phyloP scores from a whole-genome alignment of 768 basidiomycete species.

The Rhodotorula toruloides region DNA sequence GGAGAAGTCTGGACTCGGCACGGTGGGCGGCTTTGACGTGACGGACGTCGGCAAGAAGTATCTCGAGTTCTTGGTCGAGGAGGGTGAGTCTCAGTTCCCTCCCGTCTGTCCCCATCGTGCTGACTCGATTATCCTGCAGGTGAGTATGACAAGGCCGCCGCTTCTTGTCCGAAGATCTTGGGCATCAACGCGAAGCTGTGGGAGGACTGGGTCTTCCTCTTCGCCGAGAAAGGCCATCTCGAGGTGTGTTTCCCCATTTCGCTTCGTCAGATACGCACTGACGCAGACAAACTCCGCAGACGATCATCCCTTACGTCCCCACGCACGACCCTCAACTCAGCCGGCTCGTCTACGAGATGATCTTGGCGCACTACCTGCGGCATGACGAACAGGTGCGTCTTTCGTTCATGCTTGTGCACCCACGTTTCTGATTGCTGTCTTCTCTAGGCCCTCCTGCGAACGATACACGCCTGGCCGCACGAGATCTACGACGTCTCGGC shows the following conservation, averaged over 20 bases:
- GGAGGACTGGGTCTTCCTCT: conserved; percentile 93
- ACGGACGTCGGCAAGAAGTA: conserved; percentile 72
- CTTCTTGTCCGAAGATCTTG: conserved; percentile 77
- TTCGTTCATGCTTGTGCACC: background rate
- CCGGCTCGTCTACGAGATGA: conserved; percentile 87
- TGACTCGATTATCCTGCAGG: conserved; percentile 46
- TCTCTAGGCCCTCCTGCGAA: conserved; percentile 63
- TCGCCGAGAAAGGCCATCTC: conserved; percentile 72
- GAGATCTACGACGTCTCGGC: conserved; percentile 83
- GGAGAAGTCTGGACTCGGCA: conserved; percentile 56
- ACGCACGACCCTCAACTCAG: conserved; percentile 73
- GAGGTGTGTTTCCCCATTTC: conserved; percentile 52
- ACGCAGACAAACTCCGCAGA: conserved; percentile 51
- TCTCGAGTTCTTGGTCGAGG: conserved; percentile 72
- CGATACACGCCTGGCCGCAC: conserved; percentile 80
- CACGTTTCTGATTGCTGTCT: background rate
- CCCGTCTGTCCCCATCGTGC: background rate
- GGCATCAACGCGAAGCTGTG: conserved; percentile 72
- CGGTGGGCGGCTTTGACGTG: conserved; percentile 50
- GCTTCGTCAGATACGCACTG: background rate
- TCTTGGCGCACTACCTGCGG: conserved; percentile 75
- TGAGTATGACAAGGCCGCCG: conserved; percentile 71
- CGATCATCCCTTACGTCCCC: conserved; percentile 83
- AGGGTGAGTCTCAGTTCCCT: conserved; percentile 54
- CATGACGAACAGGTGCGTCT: conserved; percentile 64